These are phyloP conservation scores for Lablab purpureus DNA, from an alignment of 306 rosid genomes.

Conservation along the genomic window DNA sequence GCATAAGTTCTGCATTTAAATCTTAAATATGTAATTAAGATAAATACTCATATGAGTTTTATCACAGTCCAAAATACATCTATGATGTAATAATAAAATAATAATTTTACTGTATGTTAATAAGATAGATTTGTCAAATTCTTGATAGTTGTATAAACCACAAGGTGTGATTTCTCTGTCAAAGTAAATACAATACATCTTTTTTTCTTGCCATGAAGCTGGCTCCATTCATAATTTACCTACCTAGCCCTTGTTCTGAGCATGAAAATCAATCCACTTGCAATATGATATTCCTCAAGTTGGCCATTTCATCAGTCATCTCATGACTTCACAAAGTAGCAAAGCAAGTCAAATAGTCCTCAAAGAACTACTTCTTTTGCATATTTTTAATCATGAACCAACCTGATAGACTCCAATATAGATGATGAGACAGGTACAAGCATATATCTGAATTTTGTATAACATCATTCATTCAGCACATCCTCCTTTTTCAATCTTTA, in stretches of 20 bases:
- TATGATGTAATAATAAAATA: no score
- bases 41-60: no score
- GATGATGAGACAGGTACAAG: background rate
- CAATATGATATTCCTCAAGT: conserved; percentile 13
- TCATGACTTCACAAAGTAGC: conserved; percentile 9
- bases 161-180: background rate
- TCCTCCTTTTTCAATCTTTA: background rate
- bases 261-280: background rate
- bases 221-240: background rate
- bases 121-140: background rate
- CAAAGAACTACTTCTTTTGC: background rate
- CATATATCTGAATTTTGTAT: conserved; percentile 8
- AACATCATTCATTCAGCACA: conserved; percentile 14
- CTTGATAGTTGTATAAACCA: background rate
- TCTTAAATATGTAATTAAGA: no score
- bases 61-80: no score
- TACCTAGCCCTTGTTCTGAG: background rate
- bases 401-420: conserved; percentile 1
- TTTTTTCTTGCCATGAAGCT: conserved; percentile 1
- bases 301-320: conserved; percentile 9
- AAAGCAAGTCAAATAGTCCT: conserved; percentile 12
- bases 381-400: background rate
- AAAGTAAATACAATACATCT: background rate
- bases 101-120: no score
- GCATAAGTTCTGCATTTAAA: no score